Base-by-base conservation (phyloP, 2,329 filamentous ascomycete species). In the Xylaria multiplex region DNA sequence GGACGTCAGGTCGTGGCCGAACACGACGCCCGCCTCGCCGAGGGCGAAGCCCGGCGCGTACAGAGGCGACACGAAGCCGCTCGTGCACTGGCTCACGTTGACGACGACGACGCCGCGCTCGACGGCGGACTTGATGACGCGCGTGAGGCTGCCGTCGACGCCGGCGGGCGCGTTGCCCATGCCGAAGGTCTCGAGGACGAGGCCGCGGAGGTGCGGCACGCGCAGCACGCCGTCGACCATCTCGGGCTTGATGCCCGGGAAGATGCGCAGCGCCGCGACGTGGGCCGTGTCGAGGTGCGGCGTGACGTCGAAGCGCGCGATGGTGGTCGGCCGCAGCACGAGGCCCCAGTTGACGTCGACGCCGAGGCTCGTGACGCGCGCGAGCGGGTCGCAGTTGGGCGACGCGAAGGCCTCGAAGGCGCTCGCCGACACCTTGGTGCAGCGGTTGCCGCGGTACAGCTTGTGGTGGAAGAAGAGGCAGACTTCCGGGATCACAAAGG, bases 391-490 rank as follows among this genome's bases (percentile, higher is more conserved):
- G 71, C 89, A 88, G 78, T 97, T 97, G n/a, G 94, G 94, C 52
- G 91, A 93, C 64, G 89, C 91, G 78, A 97, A 97, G 6, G 93
- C 94, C 64, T 92, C 89, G 76, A 96, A 97, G 60, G 92, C 89
- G 65, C 91, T 92, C 6, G 93, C 92, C 14, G 93, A 94, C 37
- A 96, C 88, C 79, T 97, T 97, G 68, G 92, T 96, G 9, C 92
- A 90, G 66, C 94, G 85, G 79, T 97, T 97, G 16, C 94, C 94
- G 30, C 94, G 89, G 81, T 94, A 96, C 22, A 97, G 86, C 71
- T 90, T 93, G 81, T 96, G 92, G 79, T 96, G 93, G 84, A 97
- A 97, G 82, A 96, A 97, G 42, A 97, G 85, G 77, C 93, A 94
- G 59, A 97, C 94, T 78, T 97, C 94, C 0, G 94, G 93, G 64